A percentile compares a stretch with the other conserved stretches of the same genome.
Evolutionary conservation across 768 basidiomycete species (phyloP).

Genomic region (Mycena rosella): DNA sequence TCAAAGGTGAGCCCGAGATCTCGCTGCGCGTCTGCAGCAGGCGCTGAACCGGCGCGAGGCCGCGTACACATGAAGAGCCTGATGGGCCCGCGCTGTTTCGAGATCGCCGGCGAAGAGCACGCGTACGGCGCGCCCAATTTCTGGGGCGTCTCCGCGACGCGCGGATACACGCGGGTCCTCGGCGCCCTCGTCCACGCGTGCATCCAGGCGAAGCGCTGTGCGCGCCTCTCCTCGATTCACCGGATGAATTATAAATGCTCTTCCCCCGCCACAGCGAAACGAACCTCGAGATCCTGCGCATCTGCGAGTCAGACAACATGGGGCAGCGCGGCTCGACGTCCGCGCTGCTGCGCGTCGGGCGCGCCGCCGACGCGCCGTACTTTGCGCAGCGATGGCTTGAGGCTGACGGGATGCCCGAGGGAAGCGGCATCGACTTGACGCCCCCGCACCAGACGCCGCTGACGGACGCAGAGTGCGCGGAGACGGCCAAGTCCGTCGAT

Average conservation of each 20-base stretch:
- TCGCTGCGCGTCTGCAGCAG: neutral
- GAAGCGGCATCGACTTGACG: slow-evolving; percentile 45
- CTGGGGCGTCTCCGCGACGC: slow-evolving; percentile 50
- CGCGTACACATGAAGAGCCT: neutral
- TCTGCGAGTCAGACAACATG: slow-evolving; percentile 59
- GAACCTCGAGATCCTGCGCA: slow-evolving; percentile 57
- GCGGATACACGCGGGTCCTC: slow-evolving; percentile 61
- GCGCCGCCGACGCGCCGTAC: slow-evolving; percentile 54
- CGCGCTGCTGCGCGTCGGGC: slow-evolving; percentile 48
- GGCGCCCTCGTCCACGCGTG: slow-evolving; percentile 52
- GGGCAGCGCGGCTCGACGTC: slow-evolving; percentile 53
- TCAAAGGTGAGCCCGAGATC: slow-evolving; percentile 2
- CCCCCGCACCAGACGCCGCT: slow-evolving; percentile 41
- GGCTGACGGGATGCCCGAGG: slow-evolving; percentile 29
- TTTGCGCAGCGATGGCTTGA: slow-evolving; percentile 52
- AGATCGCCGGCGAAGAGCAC: neutral
- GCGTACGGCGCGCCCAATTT: slow-evolving; percentile 21
- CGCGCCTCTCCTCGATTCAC: slow-evolving; percentile 34
- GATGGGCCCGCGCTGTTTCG: slow-evolving; percentile 25
- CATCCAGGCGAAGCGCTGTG: slow-evolving; percentile 49
- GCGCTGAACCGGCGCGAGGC: neutral
- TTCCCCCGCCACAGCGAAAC: slow-evolving; percentile 42
- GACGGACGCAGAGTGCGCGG: slow-evolving; percentile 33
- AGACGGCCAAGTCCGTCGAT: slow-evolving; percentile 9
- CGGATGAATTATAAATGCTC: too few species aligned